Base-by-base conservation (phyloP, 441 rosid genomes). In the Erodium chrysanthum region DNA sequence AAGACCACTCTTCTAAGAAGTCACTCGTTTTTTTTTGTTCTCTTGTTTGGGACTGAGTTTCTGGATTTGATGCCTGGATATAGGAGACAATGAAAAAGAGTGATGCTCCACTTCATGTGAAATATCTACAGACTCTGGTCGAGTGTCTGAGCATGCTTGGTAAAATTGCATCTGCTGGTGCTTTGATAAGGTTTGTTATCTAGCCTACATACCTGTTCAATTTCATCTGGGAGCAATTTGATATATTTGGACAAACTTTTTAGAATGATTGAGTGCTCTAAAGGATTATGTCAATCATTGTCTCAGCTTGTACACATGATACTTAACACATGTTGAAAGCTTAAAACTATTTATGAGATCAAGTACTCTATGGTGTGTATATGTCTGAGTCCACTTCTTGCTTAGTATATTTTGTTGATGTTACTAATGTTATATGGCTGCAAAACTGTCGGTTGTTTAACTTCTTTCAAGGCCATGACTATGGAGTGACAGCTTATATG, bases 91-190 rank as follows among this genome's bases (percentile, higher is more conserved):
- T 92, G 56, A 86, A 79, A 84, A 95, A 95, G 82, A 92, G 95
- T 74, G 89, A 92, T 76, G 89, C 89, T 78, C 89, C 91, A 40
- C 78, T 86, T 73, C 96, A 92, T 72, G 86, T 95, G 70, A 95
- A 95, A 84, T 95, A 95, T 85, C 81, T 95, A 79, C 95, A 85
- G 80, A 91, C 98, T 68, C 74, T 92, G 94, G 93, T 95, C 76
- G 97, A 95, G 86, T 92, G 99, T 74, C 95, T 95, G 46, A 84
- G 91, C 86, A 85, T 80, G 91, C 96, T 95, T 75, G 90, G 96
- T 29, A 95, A 95, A 84, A 90, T 92, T 79, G 89, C 99, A 65
- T 96, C 96, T 76, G 96, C 99, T 75, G 97, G 98, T 80, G 96
- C 96, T 70, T 82, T 95, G 33, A 83, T 95, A 90, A 81, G 99